Evolutionary conservation across 805 yeast species (phyloP), one percentile per base, ranked within the genome.

Genomic region (Candida maesae): DNA sequence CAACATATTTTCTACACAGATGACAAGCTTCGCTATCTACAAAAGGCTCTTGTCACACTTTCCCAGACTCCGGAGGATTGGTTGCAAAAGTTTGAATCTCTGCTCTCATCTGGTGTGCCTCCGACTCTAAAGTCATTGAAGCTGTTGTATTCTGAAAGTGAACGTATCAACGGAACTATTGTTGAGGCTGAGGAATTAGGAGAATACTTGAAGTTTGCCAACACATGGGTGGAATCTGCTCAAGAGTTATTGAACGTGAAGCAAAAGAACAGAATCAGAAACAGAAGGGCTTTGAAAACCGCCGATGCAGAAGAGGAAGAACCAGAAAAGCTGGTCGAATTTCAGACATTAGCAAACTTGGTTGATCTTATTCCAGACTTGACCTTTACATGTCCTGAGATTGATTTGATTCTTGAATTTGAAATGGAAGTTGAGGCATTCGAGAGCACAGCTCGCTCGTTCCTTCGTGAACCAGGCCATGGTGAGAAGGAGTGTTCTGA

Each of bases 401-500:
- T 79, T 49, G 81, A 74, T 15, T 82, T 76, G 51, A 58, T 84
- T 11, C 44, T 70, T 4, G 82, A 76, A 45, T 68, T 79, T 34
- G 69, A 73, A 5, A 60, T 52, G 23, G 83, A 77, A 47, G 68
- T 84, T 31, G 66, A 66, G 35, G 67, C 67, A 36, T 83, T 71
- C 56, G 78, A 74, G 42, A 58, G 63, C 20, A 67, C 73, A 12
- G 77, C 76, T 24, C 55, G 71, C 9, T 45, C 57, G 3, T 60
- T 75, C 14, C 51, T 76, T 3, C n/a, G 30, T 3, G 58, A 55
- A 6, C 59, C 56, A 17, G 51, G 44, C 12, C 67, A 64, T 16
- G 30, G 53, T 0, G 38, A 66, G 7, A 67, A 65, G 13, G 84
- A 80, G 19, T 68, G 78, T 36, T 61, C 67, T 27, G 78, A 74